phyloP scores from a whole-genome alignment of 176 grass and related monocot genomes.

The Raddia guianensis region DNA sequence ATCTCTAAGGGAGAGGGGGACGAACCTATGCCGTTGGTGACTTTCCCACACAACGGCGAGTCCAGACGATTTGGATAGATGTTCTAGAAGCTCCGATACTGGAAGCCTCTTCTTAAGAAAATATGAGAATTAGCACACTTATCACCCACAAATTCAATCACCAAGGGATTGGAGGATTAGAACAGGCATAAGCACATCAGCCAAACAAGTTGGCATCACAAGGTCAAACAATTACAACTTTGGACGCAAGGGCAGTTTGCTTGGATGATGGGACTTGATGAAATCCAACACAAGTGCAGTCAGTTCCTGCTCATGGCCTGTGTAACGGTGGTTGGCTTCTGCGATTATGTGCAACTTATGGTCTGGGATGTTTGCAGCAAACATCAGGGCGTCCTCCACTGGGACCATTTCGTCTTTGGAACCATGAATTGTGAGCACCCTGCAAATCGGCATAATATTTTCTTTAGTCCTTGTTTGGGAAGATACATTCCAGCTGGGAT shows the following conservation, averaged over 20 bases:
- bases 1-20: too few relatives aligned
- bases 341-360: conserved; percentile 68
- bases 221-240: conserved; percentile 44
- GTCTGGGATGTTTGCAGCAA: conserved; percentile 71
- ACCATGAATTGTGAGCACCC: conserved; percentile 82
- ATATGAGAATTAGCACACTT: too few relatives aligned
- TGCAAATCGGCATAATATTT: conserved; percentile 1
- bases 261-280: conserved; percentile 39
- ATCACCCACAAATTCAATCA: neutral
- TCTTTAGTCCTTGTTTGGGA: too few relatives aligned
- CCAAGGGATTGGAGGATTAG: neutral
- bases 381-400: conserved; percentile 57
- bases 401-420: conserved; percentile 75
- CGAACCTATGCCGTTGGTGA: too few relatives aligned
- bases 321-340: conserved; percentile 74
- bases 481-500: too few relatives aligned
- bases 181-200: neutral
- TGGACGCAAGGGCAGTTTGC: conserved; percentile 34
- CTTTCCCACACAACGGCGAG: neutral
- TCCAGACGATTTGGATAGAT: neutral
- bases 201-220: too few relatives aligned
- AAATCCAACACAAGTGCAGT: conserved; percentile 54
- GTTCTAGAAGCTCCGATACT: neutral
- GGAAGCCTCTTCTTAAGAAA: neutral
- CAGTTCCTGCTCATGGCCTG: conserved; percentile 56